phyloP scores from a whole-genome alignment of 208 protist species.

The Wallacemonas sp. region DNA sequence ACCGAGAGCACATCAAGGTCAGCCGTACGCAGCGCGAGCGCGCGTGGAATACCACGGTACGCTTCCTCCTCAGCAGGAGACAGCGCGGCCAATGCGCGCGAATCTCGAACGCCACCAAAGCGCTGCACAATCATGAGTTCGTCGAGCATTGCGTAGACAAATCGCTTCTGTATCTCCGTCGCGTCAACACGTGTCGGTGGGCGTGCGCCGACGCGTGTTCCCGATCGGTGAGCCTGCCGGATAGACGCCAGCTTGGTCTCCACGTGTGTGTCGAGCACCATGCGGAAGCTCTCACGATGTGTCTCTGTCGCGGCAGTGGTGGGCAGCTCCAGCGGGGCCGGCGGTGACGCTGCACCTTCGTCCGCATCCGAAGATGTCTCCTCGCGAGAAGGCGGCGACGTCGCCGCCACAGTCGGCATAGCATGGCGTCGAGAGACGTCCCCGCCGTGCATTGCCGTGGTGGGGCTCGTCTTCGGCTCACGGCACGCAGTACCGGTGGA shows the following conservation, averaged over 20 bases:
- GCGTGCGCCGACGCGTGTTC: too few relatives aligned
- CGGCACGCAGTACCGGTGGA: not conserved
- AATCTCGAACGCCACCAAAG: not conserved
- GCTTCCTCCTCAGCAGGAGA: not conserved
- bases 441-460: too few relatives aligned
- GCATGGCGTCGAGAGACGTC: too few relatives aligned
- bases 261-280: slow-evolving; percentile 5
- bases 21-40: not conserved
- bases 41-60: not conserved
- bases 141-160: slow-evolving; percentile 3
- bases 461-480: too few relatives aligned
- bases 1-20: slow-evolving; percentile 57
- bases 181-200: too few relatives aligned
- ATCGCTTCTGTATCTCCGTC: not conserved
- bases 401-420: too few relatives aligned
- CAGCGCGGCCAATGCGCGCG: not conserved
- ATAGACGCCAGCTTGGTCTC: not conserved
- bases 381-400: too few relatives aligned
- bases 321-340: too few relatives aligned
- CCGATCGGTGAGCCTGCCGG: not conserved
- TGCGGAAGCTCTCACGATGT: not conserved
- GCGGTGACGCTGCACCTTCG: too few relatives aligned
- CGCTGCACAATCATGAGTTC: slow-evolving; percentile 4
- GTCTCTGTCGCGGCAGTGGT: too few relatives aligned
- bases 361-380: too few relatives aligned